phyloP scores from a whole-genome alignment of 2,329 filamentous ascomycete genomes.

The Epicoccum sorghinum region DNA sequence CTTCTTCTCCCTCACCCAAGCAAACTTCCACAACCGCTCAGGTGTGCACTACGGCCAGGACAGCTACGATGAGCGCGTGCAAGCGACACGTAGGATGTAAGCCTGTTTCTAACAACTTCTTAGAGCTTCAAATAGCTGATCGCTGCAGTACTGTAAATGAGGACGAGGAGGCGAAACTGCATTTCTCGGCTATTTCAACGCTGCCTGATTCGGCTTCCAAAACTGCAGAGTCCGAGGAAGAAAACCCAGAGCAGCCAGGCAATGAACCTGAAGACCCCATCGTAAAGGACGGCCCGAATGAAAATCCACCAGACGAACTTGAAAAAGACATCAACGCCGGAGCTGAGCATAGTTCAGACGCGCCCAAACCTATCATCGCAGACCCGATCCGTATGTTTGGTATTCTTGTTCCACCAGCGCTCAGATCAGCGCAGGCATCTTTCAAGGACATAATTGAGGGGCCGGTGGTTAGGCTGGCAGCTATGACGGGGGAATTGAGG shows the following conservation, averaged over 20 bases:
- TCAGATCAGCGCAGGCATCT: slow-evolving; percentile 64
- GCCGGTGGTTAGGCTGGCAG: slow-evolving; percentile 63
- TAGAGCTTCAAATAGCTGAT: not conserved
- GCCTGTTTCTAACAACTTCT: not conserved
- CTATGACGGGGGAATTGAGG: slow-evolving; percentile 66
- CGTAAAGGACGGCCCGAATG: too few relatives aligned
- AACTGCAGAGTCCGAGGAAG: too few relatives aligned
- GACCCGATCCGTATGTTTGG: slow-evolving; percentile 66
- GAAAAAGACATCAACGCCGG: too few relatives aligned
- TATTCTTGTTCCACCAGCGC: slow-evolving; percentile 56
- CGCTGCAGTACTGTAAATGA: not conserved
- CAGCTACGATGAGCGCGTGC: slow-evolving; percentile 76
- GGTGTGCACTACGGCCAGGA: slow-evolving; percentile 71
- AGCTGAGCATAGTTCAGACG: too few relatives aligned
- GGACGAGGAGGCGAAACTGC: slow-evolving; percentile 7
- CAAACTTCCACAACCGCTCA: slow-evolving; percentile 73
- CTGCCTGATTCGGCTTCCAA: too few relatives aligned
- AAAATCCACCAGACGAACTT: too few relatives aligned
- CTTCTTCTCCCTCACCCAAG: slow-evolving; percentile 67
- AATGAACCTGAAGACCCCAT: too few relatives aligned
- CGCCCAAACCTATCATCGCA: not conserved
- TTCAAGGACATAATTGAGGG: slow-evolving; percentile 64
- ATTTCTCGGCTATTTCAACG: not conserved
- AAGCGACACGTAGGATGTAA: slow-evolving; percentile 61
- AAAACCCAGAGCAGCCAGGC: too few relatives aligned